Base-by-base conservation (phyloP, 2,329 filamentous ascomycete genomes). In the Neonectria punicea region DNA sequence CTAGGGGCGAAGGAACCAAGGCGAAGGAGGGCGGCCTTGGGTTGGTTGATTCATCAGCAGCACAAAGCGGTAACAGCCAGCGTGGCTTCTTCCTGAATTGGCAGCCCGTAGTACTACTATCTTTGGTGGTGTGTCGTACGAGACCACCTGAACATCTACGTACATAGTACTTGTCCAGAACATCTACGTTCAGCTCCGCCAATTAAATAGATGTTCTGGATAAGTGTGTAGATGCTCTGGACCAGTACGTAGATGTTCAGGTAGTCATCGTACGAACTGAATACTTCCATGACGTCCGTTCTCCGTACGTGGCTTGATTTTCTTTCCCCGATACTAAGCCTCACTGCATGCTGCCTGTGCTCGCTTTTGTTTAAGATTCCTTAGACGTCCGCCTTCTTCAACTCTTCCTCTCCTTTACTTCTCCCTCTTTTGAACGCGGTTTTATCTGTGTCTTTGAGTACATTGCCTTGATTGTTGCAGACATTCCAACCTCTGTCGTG, bases 21-120 rank as follows among this genome's bases (percentile, higher is more conserved):
- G 44, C 11, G 44, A 47, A 47, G 44, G 22, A 22, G 44, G 11
- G 18, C 20, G 44, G 14, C 22, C 36, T 47, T 3, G 30, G 28
- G n/a, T 32, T 41, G 34, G 22, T 49, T 44, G 43, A 53, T 59
- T 39, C 51, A 55, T 51, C 54, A 67, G 56, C 64, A 67, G 9
- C 25, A 10, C 30, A 30, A 30, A 30, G 62, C 18, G 10, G 39
- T 9, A 13, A 7, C n/a, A 43, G 72, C 64, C 71, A 74, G 71
- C 73, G 72, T 74, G 72, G 66, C 72, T 70, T 74, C 70, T 74
- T 74, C 39, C 22, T 28, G 46, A 28, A 28, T 32, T 50, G 32
- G 46, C 46, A 34, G 10, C 22, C 22, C 25, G 46, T 46, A 25
- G 20, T 5, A 6, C 25, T 25, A 5, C 25, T 25, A 25, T 25